A percentile compares a stretch with the other conserved stretches of the same genome.
phyloP scores from a whole-genome alignment of 192 early-diverging fungal genomes.

The Backusella mclennaniae region DNA sequence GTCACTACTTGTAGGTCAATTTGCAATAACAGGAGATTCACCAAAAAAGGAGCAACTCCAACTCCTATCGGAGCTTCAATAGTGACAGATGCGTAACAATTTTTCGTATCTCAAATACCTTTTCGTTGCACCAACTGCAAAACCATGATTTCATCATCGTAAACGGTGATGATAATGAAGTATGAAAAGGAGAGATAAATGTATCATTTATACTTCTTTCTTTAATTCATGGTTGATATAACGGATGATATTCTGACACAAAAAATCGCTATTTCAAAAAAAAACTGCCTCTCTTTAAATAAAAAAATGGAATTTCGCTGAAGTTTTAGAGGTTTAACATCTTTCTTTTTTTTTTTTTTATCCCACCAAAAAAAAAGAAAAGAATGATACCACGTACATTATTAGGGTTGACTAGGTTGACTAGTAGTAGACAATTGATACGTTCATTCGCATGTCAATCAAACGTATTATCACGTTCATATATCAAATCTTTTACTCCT shows the following conservation, averaged over 20 bases:
- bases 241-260: not conserved
- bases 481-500: not conserved
- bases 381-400: not conserved
- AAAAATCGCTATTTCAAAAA: slow-evolving; percentile 2
- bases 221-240: not conserved
- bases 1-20: slow-evolving; percentile 6
- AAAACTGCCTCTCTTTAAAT: not conserved
- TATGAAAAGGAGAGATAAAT: not conserved
- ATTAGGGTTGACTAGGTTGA: not conserved
- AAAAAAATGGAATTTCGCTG: not conserved
- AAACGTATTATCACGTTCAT: not conserved
- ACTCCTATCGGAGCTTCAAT: not conserved
- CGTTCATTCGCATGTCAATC: not conserved
- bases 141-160: not conserved
- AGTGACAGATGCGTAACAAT: not conserved
- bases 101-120: not conserved
- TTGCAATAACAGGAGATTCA: slow-evolving; percentile 3
- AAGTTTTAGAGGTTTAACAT: not conserved
- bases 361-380: not conserved
- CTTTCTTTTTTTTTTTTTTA: not conserved
- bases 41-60: not conserved
- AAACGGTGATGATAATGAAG: not conserved
- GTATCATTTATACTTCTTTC: not conserved
- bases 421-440: not conserved
- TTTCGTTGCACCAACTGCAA: not conserved